Evolutionary conservation across 75 land plant species (phyloP).

Genomic region (Pinus taeda): DNA sequence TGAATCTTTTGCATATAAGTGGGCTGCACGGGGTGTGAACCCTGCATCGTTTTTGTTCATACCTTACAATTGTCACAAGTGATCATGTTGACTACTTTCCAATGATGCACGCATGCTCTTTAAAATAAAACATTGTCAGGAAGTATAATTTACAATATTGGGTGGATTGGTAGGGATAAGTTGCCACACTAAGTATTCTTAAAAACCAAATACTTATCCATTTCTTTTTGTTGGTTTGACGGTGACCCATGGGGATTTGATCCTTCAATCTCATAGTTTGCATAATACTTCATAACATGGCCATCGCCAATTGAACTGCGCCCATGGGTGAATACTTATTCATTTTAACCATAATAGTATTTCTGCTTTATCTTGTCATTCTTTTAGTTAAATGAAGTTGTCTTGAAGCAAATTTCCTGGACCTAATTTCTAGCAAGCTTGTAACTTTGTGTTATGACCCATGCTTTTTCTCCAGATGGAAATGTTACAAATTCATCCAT

Average conservation of each 20-base stretch:
- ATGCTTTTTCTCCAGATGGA: slow-evolving; percentile 13
- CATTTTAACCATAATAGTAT: background rate
- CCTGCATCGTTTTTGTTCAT: background rate
- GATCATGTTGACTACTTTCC: background rate
- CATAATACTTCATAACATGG: too few species aligned
- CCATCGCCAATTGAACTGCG: too few species aligned
- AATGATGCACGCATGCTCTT: background rate
- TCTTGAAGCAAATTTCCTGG: background rate
- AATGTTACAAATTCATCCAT: slow-evolving; percentile 12
- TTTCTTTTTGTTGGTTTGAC: background rate
- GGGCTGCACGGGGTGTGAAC: too few species aligned
- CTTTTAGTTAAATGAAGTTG: background rate
- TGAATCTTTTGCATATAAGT: too few species aligned
- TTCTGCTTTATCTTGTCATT: background rate
- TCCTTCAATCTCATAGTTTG: too few species aligned
- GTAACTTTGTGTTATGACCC: background rate
- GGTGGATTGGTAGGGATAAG: background rate
- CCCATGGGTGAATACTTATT: too few species aligned
- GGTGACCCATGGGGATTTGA: too few species aligned
- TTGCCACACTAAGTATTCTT: background rate
- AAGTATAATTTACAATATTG: background rate
- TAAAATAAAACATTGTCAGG: background rate
- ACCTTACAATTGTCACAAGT: background rate
- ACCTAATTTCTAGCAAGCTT: background rate
- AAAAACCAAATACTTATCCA: background rate